These are phyloP conservation scores for Coccomyxa subellipsoidea DNA, from an alignment of 163 green algal genomes.

Conservation along the genomic window DNA sequence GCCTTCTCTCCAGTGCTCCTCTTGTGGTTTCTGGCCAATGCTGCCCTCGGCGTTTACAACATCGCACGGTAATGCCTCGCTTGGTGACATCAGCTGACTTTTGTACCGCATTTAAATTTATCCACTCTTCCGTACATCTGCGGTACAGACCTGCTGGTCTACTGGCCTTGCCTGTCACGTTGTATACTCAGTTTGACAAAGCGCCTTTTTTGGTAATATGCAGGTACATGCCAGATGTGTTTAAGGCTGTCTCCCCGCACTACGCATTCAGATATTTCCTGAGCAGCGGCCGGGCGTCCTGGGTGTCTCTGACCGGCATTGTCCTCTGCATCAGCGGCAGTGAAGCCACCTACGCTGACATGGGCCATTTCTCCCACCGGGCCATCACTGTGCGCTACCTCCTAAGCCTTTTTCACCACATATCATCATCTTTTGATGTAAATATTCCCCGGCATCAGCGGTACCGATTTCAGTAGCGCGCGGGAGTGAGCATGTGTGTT, in stretches of 20 bases:
- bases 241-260: slow-evolving; percentile 10
- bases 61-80: slow-evolving; percentile 28
- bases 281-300: slow-evolving; percentile 18
- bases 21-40: slow-evolving; percentile 29
- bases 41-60: slow-evolving; percentile 43
- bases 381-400: neutral
- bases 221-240: neutral
- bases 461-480: too few species aligned
- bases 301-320: slow-evolving; percentile 42
- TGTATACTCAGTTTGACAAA: too few species aligned
- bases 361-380: slow-evolving; percentile 21
- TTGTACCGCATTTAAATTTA: too few species aligned
- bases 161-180: too few species aligned
- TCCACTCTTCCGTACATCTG: too few species aligned
- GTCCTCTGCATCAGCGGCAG: slow-evolving; percentile 51
- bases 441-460: too few species aligned
- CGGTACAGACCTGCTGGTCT: too few species aligned
- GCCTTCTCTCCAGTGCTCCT: slow-evolving; percentile 35
- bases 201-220: too few species aligned
- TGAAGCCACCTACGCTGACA: slow-evolving; percentile 60
- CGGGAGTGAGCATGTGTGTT: neutral
- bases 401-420: neutral
- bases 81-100: neutral
- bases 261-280: slow-evolving; percentile 17
- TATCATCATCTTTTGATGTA: too few species aligned